Evolutionary conservation across 306 rosid genomes (phyloP).

Genomic region (Inga leiocalycina): DNA sequence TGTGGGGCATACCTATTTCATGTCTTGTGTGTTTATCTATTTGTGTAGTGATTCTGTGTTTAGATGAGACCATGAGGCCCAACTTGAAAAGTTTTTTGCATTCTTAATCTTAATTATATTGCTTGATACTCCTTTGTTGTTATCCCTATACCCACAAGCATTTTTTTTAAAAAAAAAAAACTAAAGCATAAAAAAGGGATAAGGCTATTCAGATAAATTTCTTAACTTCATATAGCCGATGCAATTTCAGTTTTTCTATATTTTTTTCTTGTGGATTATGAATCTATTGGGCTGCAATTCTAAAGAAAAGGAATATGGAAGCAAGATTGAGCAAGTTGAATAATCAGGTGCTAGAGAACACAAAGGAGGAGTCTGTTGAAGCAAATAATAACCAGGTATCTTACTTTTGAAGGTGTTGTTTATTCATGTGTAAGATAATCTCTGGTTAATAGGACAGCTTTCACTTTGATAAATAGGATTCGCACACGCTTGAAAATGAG

Average conservation of each 20-base stretch:
- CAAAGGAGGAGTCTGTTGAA: slow-evolving; percentile 49
- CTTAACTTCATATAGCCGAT: slow-evolving; percentile 5
- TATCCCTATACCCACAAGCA: too few species aligned
- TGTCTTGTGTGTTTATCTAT: too few species aligned
- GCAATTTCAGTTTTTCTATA: not conserved
- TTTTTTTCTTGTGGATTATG: slow-evolving; percentile 16
- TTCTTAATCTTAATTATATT: too few species aligned
- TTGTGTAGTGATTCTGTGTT: too few species aligned
- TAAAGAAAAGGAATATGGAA: slow-evolving; percentile 75
- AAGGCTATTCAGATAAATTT: slow-evolving; percentile 67
- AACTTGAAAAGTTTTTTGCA: too few species aligned
- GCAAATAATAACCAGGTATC: slow-evolving; percentile 68
- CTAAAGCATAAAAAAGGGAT: slow-evolving; percentile 45
- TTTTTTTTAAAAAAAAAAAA: too few species aligned
- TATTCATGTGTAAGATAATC: slow-evolving; percentile 22
- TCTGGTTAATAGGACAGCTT: slow-evolving; percentile 12
- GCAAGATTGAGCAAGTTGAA: slow-evolving; percentile 62
- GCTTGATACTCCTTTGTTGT: too few species aligned
- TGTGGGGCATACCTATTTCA: too few species aligned
- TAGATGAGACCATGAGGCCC: too few species aligned
- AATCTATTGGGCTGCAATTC: slow-evolving; percentile 57
- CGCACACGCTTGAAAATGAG: slow-evolving; percentile 72
- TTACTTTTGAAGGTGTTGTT: slow-evolving; percentile 14
- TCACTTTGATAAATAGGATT: slow-evolving; percentile 40
- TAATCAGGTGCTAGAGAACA: slow-evolving; percentile 53